A percentile compares a stretch with the other conserved stretches of the same genome.
Conservation (phyloP, 441 rosid genomes). For the Arabidopsis lyrata region DNA sequence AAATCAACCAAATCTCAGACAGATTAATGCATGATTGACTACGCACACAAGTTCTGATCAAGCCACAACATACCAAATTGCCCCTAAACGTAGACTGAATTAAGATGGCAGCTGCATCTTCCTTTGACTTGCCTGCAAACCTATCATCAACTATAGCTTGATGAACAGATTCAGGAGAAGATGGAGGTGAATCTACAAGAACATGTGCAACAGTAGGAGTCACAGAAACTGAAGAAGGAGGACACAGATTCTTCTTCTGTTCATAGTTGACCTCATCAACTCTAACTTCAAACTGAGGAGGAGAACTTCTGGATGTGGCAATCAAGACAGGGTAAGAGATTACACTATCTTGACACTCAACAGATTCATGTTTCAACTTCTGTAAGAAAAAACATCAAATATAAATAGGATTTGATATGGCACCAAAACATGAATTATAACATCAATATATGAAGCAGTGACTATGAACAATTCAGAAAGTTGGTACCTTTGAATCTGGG, state of each 20-base stretch:
- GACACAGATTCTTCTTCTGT: constrained; percentile 38
- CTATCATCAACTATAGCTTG: constrained; percentile 44
- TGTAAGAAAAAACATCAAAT: constrained; percentile 29
- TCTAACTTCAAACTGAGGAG: constrained; percentile 57
- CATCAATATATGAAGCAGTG: not conserved
- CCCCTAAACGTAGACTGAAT: constrained; percentile 87
- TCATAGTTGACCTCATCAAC: constrained; percentile 56
- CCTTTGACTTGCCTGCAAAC: constrained; percentile 66
- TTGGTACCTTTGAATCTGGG: constrained; percentile 65
- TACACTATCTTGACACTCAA: constrained; percentile 56
- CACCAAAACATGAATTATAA: constrained; percentile 2
- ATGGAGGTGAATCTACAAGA: constrained; percentile 43
- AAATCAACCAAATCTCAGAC: not conserved
- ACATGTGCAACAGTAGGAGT: constrained; percentile 33
- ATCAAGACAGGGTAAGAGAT: constrained; percentile 54
- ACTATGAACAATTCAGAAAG: not conserved
- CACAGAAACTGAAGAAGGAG: constrained; percentile 51
- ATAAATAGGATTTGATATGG: not conserved
- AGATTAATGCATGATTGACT: not conserved
- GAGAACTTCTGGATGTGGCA: constrained; percentile 46
- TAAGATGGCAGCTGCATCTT: constrained; percentile 73
- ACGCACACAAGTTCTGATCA: not conserved
- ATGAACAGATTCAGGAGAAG: constrained; percentile 54
- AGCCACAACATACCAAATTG: constrained; percentile 55
- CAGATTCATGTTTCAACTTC: constrained; percentile 68